These are phyloP conservation scores for Plenodomus tracheiphilus DNA, from an alignment of 2,329 filamentous ascomycete genomes.

Conservation along the genomic window DNA sequence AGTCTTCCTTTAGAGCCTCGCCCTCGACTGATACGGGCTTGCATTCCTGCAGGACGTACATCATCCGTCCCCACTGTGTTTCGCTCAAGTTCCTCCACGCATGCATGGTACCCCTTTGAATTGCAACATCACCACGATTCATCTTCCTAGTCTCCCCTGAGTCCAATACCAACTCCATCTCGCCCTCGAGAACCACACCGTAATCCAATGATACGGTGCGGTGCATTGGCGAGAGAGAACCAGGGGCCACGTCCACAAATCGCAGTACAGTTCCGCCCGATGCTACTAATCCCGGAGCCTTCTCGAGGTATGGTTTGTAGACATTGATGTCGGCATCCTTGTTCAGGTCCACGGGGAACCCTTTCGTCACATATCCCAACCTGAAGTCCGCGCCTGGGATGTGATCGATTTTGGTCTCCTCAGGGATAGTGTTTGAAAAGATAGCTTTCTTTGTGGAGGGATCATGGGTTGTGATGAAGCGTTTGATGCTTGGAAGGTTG, in stretches of 20 bases:
- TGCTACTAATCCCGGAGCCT: slow-evolving; percentile 54
- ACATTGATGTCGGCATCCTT: slow-evolving; percentile 50
- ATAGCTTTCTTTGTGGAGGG: slow-evolving; percentile 35
- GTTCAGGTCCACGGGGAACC: slow-evolving; percentile 52
- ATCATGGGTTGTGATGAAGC: slow-evolving; percentile 44
- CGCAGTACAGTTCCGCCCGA: slow-evolving; percentile 51
- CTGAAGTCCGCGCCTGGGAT: slow-evolving; percentile 45
- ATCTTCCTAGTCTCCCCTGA: slow-evolving; percentile 40
- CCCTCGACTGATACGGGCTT: slow-evolving; percentile 31
- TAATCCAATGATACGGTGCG: slow-evolving; percentile 46
- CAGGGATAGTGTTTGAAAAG: slow-evolving; percentile 33
- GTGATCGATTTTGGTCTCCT: slow-evolving; percentile 21
- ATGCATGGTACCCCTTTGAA: slow-evolving; percentile 46
- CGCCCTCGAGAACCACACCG: slow-evolving; percentile 45
- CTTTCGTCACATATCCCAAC: slow-evolving; percentile 54
- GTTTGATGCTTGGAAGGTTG: slow-evolving; percentile 33
- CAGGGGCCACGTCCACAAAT: slow-evolving; percentile 40
- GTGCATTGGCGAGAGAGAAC: slow-evolving; percentile 40
- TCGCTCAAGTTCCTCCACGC: slow-evolving; percentile 39
- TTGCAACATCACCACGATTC: slow-evolving; percentile 40
- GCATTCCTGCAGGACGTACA: slow-evolving; percentile 37
- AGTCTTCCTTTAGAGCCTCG: slow-evolving; percentile 32
- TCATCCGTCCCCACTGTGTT: slow-evolving; percentile 34
- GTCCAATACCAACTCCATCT: slow-evolving; percentile 42
- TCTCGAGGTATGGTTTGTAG: slow-evolving; percentile 50